A percentile compares a stretch with the other conserved stretches of the same genome.
phyloP scores from a whole-genome alignment of 2,329 filamentous ascomycete genomes.

The Aureobasidium sp. region DNA sequence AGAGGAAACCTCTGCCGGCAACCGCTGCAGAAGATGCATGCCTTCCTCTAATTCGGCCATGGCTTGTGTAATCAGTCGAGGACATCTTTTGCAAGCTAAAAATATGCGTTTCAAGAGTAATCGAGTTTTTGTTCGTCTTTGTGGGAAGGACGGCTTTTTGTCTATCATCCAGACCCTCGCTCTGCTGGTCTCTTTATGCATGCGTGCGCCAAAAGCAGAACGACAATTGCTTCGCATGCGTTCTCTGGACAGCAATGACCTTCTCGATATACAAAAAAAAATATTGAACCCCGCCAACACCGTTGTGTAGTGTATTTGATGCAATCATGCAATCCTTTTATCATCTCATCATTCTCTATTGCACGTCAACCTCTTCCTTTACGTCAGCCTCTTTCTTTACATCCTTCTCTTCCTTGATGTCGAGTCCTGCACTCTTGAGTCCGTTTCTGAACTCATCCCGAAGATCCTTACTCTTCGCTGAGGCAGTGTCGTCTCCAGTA shows the following conservation, averaged over 20 bases:
- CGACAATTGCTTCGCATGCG: neutral
- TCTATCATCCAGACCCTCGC: neutral
- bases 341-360: neutral
- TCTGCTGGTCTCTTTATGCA: neutral
- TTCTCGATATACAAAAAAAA: neutral
- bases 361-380: neutral
- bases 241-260: neutral
- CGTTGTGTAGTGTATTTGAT: neutral
- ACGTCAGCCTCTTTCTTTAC: neutral
- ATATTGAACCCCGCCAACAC: neutral
- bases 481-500: neutral
- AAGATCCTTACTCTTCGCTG: constrained; percentile 26
- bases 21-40: too few relatives aligned
- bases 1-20: neutral
- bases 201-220: neutral
- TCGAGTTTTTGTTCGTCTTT: too few relatives aligned
- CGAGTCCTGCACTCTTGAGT: constrained; percentile 36
- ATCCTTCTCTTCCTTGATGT: constrained; percentile 22
- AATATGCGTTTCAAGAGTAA: too few relatives aligned
- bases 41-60: too few relatives aligned
- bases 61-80: too few relatives aligned
- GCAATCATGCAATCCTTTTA: neutral
- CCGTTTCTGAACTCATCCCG: constrained; percentile 37
- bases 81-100: neutral
- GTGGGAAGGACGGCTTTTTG: neutral